Evolutionary conservation across 2,329 filamentous ascomycete species (phyloP), one percentile per base, ranked within the genome.

Genomic region (Colletotrichum agaves): DNA sequence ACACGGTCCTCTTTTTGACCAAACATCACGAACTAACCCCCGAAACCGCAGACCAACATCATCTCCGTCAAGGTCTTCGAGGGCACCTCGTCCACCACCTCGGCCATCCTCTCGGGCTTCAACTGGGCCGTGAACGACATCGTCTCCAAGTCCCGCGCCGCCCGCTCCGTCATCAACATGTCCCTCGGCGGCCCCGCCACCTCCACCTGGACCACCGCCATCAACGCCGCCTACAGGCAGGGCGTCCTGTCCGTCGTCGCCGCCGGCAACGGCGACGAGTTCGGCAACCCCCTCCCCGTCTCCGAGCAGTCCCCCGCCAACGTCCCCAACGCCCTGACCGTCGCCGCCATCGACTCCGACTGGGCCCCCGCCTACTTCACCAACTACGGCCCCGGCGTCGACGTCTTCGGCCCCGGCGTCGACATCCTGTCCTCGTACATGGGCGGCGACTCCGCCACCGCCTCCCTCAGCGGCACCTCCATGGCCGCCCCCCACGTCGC

Each of bases 401-500:
- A 87, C 70, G 74, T 88, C 70, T 85, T 84, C 61, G 86, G 85
- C 1, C 83, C 86, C 2, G 85, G 85, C 10, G 77, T 79, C 4
- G 69, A 71, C 47, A 75, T 87, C 56, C 73, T 82, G 13, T 85
- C 81, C 46, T 75, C 87, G 2, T 87, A 80, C 80, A 81, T 80
- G 59, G 78, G 80, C 33, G 72, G 74, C 69, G 79, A 66, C 41
- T 78, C 73, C 5, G 80, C 84, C 23, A 83, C 75, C n/a, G 78
- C 78, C 53, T 80, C 74, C 31, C 81, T 88, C 72, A 84, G 81
- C 13, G 89, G 88, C 37, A 91, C 89, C 5, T 88, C 84, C 39
- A 90, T 90, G 88, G 86, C 88, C 2, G 79, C 82, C 3, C 88
- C 88, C 0, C 88, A 90, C 73, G 80, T 91, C 60, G 81, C 86